phyloP scores from a whole-genome alignment of 352 stramenopile species.

The Pythium plurisporium region DNA sequence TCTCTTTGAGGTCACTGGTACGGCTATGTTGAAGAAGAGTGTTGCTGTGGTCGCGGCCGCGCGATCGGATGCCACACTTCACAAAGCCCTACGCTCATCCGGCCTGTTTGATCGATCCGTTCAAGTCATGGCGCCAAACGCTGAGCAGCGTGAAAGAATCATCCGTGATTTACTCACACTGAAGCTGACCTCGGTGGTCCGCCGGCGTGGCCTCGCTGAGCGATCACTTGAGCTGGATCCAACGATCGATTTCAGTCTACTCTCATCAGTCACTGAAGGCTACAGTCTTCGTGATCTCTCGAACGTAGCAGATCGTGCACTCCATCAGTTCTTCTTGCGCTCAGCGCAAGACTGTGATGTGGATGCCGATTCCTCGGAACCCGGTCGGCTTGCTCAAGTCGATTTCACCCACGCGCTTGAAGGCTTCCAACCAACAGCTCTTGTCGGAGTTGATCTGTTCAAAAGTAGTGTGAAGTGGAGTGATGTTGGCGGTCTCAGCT shows the following conservation, averaged over 20 bases:
- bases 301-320: slow-evolving; percentile 54
- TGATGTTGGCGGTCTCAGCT: slow-evolving; percentile 98
- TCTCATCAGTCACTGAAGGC: slow-evolving; percentile 67
- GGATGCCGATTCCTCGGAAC: neutral
- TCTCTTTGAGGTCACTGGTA: slow-evolving; percentile 42
- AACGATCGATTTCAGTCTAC: slow-evolving; percentile 53
- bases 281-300: slow-evolving; percentile 80
- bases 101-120: slow-evolving; percentile 71
- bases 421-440: slow-evolving; percentile 75
- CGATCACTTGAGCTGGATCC: slow-evolving; percentile 34
- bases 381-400: slow-evolving; percentile 30
- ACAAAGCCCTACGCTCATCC: slow-evolving; percentile 56
- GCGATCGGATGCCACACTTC: slow-evolving; percentile 57
- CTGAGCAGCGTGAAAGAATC: slow-evolving; percentile 54
- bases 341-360: slow-evolving; percentile 15
- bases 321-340: slow-evolving; percentile 64
- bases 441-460: slow-evolving; percentile 79
- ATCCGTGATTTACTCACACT: slow-evolving; percentile 57
- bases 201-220: slow-evolving; percentile 11
- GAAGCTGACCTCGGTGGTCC: slow-evolving; percentile 29
- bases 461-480: slow-evolving; percentile 94
- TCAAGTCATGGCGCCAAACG: slow-evolving; percentile 53
- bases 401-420: slow-evolving; percentile 76
- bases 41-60: slow-evolving; percentile 56
- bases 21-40: slow-evolving; percentile 60